Base-by-base conservation (phyloP, 1,284 basidiomycete species). In the Golubevia pallescens region DNA sequence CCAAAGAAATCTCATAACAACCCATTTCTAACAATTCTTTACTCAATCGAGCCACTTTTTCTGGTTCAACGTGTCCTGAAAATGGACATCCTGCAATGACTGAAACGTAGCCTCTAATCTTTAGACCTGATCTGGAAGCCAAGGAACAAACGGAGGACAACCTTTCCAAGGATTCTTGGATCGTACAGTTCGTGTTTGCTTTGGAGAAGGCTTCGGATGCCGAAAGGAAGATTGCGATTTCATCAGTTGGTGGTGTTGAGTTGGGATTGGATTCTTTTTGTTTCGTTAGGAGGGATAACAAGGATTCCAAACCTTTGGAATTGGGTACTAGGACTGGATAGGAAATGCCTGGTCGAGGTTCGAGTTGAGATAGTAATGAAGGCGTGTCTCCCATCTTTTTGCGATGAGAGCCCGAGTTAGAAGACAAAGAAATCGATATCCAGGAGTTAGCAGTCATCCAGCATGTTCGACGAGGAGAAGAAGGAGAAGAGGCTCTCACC, bases 1-100 rank as follows among this genome's bases (percentile, higher is more conserved):
- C 94, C 34, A 97, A 86, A 70, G 92, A 93, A 60, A 97, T 90
- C 83, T 98, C 93, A 86, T 96, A 97, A 82, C 94, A 96, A 0
- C 95, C 95, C 92, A 97, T 95, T 66, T 94, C 90, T 3, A 91
- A 74, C 24, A 98, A 86, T 70, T 89, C 90, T 69, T 89, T 89
- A 0, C 92, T 88, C 10, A 97, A 90, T 20, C 91, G 89, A 56
- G 91, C 89, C 4, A 95, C 94, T 19, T 87, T 86, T 54, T 86
- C 86, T 1, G 90, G 89, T 66, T 92, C 90, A n/a, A 93, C 91
- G 6, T 87, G 87, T 1, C 95, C 95, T 20, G 91, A 89, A 85
- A 92, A 97, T 0, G 95, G 95, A 79, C 94, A 96, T 10, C 90
- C 90, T 2, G 75, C 75, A 63, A 95, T 90, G 51, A 92, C 92